A percentile compares a stretch with the other conserved stretches of the same genome.
Evolutionary conservation across 2,329 filamentous ascomycete genomes (phyloP).

Genomic region (Epichloe coenophiala): DNA sequence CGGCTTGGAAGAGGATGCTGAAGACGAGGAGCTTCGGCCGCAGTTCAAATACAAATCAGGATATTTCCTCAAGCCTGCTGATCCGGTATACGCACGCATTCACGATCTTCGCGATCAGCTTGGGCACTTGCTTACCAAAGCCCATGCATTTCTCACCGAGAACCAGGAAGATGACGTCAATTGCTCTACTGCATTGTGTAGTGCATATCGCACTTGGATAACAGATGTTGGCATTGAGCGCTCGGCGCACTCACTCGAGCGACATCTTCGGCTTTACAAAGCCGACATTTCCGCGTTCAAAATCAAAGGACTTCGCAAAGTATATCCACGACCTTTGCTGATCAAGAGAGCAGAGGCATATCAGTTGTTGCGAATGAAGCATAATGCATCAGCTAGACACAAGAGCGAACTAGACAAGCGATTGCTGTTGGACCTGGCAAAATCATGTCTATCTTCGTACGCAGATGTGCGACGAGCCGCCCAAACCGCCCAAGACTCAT

Average conservation of each 20-base stretch:
- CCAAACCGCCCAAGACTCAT: slow-evolving; percentile 83
- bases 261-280: slow-evolving; percentile 70
- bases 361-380: slow-evolving; percentile 82
- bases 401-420: slow-evolving; percentile 83
- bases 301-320: slow-evolving; percentile 80
- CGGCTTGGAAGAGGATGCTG: slow-evolving; percentile 50
- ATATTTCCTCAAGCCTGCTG: slow-evolving; percentile 51
- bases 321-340: slow-evolving; percentile 83
- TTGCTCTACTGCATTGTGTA: slow-evolving; percentile 87
- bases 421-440: slow-evolving; percentile 72
- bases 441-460: slow-evolving; percentile 82
- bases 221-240: slow-evolving; percentile 94
- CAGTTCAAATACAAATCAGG: slow-evolving; percentile 83
- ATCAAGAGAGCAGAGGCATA: slow-evolving; percentile 90
- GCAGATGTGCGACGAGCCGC: slow-evolving; percentile 92
- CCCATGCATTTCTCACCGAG: slow-evolving; percentile 69
- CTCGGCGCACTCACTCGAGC: slow-evolving; percentile 83
- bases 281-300: slow-evolving; percentile 88
- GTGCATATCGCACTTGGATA: slow-evolving; percentile 90
- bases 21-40: slow-evolving; percentile 71
- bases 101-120: slow-evolving; percentile 71
- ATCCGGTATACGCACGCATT: slow-evolving; percentile 56
- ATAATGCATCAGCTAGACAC: slow-evolving; percentile 78
- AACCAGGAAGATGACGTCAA: slow-evolving; percentile 92
- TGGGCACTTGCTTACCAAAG: slow-evolving; percentile 66